A percentile compares a stretch with the other conserved stretches of the same genome.
Evolutionary conservation across 2,329 filamentous ascomycete genomes (phyloP).

Genomic region (Penicillium sp.): DNA sequence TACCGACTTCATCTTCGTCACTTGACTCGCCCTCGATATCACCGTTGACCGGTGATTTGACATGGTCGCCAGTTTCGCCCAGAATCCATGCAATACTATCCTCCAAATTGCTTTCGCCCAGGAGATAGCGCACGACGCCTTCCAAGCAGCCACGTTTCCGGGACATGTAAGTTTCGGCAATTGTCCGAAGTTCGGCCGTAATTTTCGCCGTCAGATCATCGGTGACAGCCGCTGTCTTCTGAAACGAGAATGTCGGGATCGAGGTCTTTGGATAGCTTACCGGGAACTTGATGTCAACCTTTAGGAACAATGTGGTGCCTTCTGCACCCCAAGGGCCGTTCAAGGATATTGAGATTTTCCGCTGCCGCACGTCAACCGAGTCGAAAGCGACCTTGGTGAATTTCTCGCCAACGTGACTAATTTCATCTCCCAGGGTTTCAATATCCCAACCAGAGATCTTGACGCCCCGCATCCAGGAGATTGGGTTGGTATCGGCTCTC

Average conservation of each 20-base stretch:
- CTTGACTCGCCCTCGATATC: constrained; percentile 68
- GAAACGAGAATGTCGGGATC: constrained; percentile 53
- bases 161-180: constrained; percentile 54
- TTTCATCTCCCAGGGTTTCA: constrained; percentile 59
- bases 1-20: constrained; percentile 66
- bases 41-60: constrained; percentile 44
- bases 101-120: constrained; percentile 58
- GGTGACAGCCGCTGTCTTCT: constrained; percentile 58
- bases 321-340: constrained; percentile 60
- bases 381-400: constrained; percentile 62
- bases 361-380: constrained; percentile 54
- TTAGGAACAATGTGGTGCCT: constrained; percentile 53
- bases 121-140: constrained; percentile 59
- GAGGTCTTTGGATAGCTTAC: constrained; percentile 53
- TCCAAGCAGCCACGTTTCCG: constrained; percentile 59
- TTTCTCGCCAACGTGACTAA: constrained; percentile 59
- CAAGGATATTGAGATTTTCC: constrained; percentile 56
- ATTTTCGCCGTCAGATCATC: constrained; percentile 51
- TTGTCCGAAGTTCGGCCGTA: constrained; percentile 52
- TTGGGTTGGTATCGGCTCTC: constrained; percentile 55
- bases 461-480: constrained; percentile 65
- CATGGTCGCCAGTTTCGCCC: constrained; percentile 56
- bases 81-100: constrained; percentile 54
- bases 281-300: constrained; percentile 59
- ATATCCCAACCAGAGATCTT: constrained; percentile 57